Percentiles rank a stretch among this genome's conserved stretches.
phyloP scores from a whole-genome alignment of 176 grass and related monocot species.

The Triticum dicoccoides region DNA sequence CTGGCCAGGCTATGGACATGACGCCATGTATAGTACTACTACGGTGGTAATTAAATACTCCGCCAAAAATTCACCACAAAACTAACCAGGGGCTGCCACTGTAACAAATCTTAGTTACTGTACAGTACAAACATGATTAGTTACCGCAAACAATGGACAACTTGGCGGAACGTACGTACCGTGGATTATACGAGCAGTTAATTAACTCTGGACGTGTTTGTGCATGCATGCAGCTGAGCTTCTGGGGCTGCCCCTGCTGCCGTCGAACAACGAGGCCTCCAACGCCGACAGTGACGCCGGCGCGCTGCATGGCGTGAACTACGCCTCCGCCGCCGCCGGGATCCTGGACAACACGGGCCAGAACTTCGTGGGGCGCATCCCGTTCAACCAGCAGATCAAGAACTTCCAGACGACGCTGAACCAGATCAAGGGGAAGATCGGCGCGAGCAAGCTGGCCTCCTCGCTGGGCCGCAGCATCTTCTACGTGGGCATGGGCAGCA shows the following conservation, averaged over 20 bases:
- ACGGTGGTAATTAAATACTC: background rate
- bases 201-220: background rate
- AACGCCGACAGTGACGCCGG: conserved; percentile 40
- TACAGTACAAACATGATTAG: background rate
- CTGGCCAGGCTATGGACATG: background rate
- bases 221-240: conserved; percentile 54
- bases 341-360: conserved; percentile 89
- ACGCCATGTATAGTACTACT: too few relatives aligned
- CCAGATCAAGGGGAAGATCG: conserved; percentile 34
- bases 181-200: background rate
- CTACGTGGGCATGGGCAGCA: conserved; percentile 94
- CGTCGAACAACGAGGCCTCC: conserved; percentile 55
- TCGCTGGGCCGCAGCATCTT: conserved; percentile 68
- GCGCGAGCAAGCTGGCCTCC: conserved; percentile 24
- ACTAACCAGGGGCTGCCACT: background rate
- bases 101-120: background rate
- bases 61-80: background rate
- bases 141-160: background rate
- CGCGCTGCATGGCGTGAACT: conserved; percentile 83
- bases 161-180: background rate
- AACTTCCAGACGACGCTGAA: conserved; percentile 83
- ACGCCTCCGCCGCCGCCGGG: conserved; percentile 80
- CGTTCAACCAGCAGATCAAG: conserved; percentile 93
- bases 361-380: conserved; percentile 83
- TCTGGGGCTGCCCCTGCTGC: conserved; percentile 80